Percentiles rank a stretch among this genome's conserved stretches.
phyloP scores from a whole-genome alignment of 371 early-diverging fungal species.

The Encephalitozoon hellem region DNA sequence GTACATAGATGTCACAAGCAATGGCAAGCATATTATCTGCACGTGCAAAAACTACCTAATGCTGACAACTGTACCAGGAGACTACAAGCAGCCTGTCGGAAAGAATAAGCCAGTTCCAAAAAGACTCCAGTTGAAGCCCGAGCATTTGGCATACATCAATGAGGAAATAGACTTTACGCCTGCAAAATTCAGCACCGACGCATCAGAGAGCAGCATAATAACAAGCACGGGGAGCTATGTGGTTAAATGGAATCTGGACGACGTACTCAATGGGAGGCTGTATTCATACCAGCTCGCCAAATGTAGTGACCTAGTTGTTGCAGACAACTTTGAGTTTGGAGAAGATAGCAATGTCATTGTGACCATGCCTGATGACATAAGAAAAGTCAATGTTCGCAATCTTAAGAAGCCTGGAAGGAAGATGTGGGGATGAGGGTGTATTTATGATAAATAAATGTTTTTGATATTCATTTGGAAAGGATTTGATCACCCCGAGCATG shows the following conservation, averaged over 20 bases:
- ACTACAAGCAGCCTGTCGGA: slow-evolving; percentile 52
- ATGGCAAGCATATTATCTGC: slow-evolving; percentile 74
- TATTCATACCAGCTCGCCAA: slow-evolving; percentile 74
- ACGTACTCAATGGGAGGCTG: slow-evolving; percentile 67
- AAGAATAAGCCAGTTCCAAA: slow-evolving; percentile 66
- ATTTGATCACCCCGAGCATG: neutral
- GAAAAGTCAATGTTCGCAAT: slow-evolving; percentile 30
- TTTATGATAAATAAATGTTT: neutral
- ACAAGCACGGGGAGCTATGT: slow-evolving; percentile 76
- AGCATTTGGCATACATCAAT: slow-evolving; percentile 74
- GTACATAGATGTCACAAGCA: slow-evolving; percentile 75
- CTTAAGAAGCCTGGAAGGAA: slow-evolving; percentile 42
- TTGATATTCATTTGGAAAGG: neutral
- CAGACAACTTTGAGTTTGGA: slow-evolving; percentile 74
- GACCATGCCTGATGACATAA: slow-evolving; percentile 62
- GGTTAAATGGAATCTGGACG: slow-evolving; percentile 79
- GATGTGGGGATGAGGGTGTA: slow-evolving; percentile 1
- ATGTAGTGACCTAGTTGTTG: slow-evolving; percentile 70
- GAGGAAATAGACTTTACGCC: slow-evolving; percentile 70
- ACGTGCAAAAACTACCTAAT: slow-evolving; percentile 77
- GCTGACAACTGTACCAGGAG: slow-evolving; percentile 63
- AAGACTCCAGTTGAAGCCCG: slow-evolving; percentile 73
- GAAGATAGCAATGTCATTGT: slow-evolving; percentile 68
- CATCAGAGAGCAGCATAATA: slow-evolving; percentile 68
- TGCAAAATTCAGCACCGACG: slow-evolving; percentile 76